phyloP scores from a whole-genome alignment of 1,139 yeast genomes.

The Geotrichum fermentans region DNA sequence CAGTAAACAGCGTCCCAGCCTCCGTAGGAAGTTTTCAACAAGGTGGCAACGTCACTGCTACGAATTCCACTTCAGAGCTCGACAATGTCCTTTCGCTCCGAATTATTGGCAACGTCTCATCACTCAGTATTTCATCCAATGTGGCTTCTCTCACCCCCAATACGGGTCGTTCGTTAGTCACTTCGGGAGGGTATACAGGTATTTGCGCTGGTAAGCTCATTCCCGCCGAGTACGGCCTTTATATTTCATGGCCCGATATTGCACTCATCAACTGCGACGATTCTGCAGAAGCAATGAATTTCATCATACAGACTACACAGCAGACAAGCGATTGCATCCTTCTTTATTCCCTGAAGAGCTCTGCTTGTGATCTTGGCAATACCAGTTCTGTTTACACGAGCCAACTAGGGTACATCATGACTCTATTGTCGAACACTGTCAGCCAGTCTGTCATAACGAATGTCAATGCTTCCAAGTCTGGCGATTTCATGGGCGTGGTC shows the following conservation, averaged over 20 bases:
- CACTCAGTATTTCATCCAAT: conserved; percentile 24
- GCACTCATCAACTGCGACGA: conserved; percentile 35
- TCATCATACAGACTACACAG: conserved; percentile 26
- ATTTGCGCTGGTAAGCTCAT: conserved; percentile 30
- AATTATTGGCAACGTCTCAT: conserved; percentile 8
- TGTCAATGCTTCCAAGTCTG: conserved; percentile 18
- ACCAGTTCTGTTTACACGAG: conserved; percentile 26
- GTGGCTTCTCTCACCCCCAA: conserved; percentile 28
- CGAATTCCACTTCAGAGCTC: background rate
- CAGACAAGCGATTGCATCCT: conserved; percentile 33
- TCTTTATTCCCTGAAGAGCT: conserved; percentile 29
- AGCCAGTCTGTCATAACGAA: conserved; percentile 28
- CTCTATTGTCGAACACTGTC: conserved; percentile 28
- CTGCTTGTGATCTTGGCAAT: conserved; percentile 30
- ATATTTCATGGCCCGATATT: conserved; percentile 26
- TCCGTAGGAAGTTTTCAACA: background rate
- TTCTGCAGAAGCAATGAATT: conserved; percentile 24
- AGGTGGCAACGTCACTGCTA: conserved; percentile 2
- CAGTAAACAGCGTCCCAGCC: conserved; percentile 2
- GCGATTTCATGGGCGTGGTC: conserved; percentile 21
- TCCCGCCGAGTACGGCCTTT: conserved; percentile 18
- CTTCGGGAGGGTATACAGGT: conserved; percentile 23
- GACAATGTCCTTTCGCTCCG: conserved; percentile 2
- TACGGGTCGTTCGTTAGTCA: conserved; percentile 25
- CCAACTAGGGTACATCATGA: conserved; percentile 34